These are phyloP conservation scores for Bipolaris victoriae DNA, from an alignment of 2,329 filamentous ascomycete species.

Conservation along the genomic window DNA sequence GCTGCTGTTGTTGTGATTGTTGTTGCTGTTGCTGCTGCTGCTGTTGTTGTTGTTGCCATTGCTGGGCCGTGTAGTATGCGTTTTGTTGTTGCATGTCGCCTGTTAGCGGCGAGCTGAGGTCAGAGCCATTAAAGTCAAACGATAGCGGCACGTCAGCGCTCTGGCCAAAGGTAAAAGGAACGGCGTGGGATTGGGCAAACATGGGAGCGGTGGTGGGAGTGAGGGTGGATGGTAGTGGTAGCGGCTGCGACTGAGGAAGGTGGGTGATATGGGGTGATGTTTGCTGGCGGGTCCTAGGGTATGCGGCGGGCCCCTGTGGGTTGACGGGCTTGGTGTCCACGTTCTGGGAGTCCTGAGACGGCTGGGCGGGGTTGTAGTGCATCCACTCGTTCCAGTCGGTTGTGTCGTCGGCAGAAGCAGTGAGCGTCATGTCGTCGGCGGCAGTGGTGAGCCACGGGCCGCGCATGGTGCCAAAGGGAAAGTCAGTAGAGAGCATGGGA, in stretches of 20 bases:
- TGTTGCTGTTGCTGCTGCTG: constrained; percentile 33
- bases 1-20: constrained; percentile 31
- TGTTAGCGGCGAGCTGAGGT: constrained; percentile 42
- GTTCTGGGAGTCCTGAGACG: constrained; percentile 36
- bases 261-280: constrained; percentile 35
- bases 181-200: constrained; percentile 24
- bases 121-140: constrained; percentile 43
- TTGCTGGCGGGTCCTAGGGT: constrained; percentile 36
- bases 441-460: constrained; percentile 45
- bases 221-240: constrained; percentile 28
- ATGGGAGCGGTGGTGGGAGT: constrained; percentile 28
- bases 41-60: constrained; percentile 42
- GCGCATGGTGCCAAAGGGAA: constrained; percentile 41
- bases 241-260: constrained; percentile 35
- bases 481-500: constrained; percentile 45
- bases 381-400: constrained; percentile 56
- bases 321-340: constrained; percentile 33
- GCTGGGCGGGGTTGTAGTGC: constrained; percentile 53
- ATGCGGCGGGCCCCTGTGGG: constrained; percentile 36
- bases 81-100: constrained; percentile 35
- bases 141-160: constrained; percentile 38
- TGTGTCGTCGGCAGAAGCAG: constrained; percentile 39
- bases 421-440: constrained; percentile 42
- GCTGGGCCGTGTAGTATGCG: constrained; percentile 39
- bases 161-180: constrained; percentile 45